Conservation (phyloP, 2,329 filamentous ascomycete genomes). For the Trichoderma sp. region DNA sequence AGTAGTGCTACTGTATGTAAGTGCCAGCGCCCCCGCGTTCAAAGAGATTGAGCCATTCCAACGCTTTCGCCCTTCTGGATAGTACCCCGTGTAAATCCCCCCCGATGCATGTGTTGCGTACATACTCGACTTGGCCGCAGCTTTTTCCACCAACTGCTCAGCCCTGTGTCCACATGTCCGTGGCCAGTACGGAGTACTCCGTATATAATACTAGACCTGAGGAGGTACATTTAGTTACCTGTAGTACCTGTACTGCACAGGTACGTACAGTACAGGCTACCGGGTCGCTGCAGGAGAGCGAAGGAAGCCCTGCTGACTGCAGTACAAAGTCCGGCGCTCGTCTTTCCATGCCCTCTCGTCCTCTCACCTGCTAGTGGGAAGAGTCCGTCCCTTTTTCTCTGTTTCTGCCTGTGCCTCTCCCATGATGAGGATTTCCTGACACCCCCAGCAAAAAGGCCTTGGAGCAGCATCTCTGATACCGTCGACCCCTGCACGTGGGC, state of each 20-base stretch:
- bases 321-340: background rate
- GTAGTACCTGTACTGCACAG: too few relatives aligned
- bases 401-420: background rate
- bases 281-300: background rate
- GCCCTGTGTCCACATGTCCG: slow-evolving; percentile 7
- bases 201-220: too few relatives aligned
- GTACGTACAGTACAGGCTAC: background rate
- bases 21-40: background rate
- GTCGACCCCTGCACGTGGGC: background rate
- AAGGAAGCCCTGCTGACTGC: slow-evolving; percentile 15
- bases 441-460: background rate
- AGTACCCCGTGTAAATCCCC: background rate
- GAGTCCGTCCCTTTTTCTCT: background rate
- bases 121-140: background rate
- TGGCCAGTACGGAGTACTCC: background rate
- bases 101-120: background rate
- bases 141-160: slow-evolving; percentile 7
- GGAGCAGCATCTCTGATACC: background rate
- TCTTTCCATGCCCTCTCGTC: background rate
- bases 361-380: background rate
- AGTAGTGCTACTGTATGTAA: too few relatives aligned
- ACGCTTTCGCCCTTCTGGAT: background rate
- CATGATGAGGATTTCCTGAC: slow-evolving; percentile 17
- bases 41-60: background rate
- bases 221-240: too few relatives aligned